These are phyloP conservation scores for Colletotrichum sp. DNA, from an alignment of 2,329 filamentous ascomycete species.

Conservation along the genomic window DNA sequence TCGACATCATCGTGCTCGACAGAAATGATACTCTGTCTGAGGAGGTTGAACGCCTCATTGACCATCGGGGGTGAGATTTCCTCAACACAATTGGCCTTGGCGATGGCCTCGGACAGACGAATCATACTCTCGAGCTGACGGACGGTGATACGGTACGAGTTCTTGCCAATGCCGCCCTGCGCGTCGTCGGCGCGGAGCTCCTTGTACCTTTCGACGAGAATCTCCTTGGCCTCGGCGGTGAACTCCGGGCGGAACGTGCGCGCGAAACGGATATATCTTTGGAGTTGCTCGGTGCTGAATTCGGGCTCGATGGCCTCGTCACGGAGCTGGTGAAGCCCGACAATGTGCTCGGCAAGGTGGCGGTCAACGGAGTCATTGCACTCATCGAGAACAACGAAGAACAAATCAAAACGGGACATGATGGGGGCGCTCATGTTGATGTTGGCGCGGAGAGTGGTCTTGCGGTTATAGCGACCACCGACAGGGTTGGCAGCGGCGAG, in stretches of 20 bases:
- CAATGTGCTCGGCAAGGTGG: slow-evolving; percentile 92
- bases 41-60: slow-evolving; percentile 86
- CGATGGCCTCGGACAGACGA: slow-evolving; percentile 94
- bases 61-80: slow-evolving; percentile 88
- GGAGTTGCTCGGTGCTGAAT: slow-evolving; percentile 93
- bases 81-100: slow-evolving; percentile 94
- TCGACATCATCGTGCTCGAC: slow-evolving; percentile 98
- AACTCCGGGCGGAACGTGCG: slow-evolving; percentile 94
- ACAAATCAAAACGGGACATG: slow-evolving; percentile 99
- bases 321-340: slow-evolving; percentile 88
- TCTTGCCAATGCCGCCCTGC: slow-evolving; percentile 90
- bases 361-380: slow-evolving; percentile 92
- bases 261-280: slow-evolving; percentile 96
- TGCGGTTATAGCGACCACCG: slow-evolving; percentile 95
- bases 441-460: slow-evolving; percentile 89
- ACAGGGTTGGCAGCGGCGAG: slow-evolving; percentile 96
- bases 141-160: slow-evolving; percentile 97
- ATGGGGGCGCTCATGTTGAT: slow-evolving; percentile 99
- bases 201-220: slow-evolving; percentile 93
- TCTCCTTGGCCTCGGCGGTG: slow-evolving; percentile 81
- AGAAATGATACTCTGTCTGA: slow-evolving; percentile 93
- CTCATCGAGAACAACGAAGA: slow-evolving; percentile 97
- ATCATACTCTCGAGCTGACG: slow-evolving; percentile 96
- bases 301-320: slow-evolving; percentile 92
- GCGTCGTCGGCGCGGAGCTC: slow-evolving; percentile 92